A percentile compares a stretch with the other conserved stretches of the same genome.
These are phyloP conservation scores for Pseudogymnoascus destructans DNA, from an alignment of 2,329 filamentous ascomycete genomes.

Conservation along the genomic window DNA sequence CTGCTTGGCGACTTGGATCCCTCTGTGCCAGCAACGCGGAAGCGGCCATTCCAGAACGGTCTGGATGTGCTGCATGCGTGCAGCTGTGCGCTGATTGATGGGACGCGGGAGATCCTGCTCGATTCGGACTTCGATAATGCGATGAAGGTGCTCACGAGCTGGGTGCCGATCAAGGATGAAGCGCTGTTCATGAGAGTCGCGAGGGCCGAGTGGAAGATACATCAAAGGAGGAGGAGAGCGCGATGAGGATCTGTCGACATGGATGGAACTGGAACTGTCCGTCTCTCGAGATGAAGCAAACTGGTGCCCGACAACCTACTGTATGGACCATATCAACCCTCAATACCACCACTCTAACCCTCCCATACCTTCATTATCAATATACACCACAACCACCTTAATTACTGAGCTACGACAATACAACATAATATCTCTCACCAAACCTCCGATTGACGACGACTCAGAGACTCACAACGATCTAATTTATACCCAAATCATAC, in stretches of 20 bases:
- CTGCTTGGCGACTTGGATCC: conserved; percentile 67
- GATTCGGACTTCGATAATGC: conserved; percentile 94
- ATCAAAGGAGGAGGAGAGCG: conserved; percentile 33
- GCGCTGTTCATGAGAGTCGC: conserved; percentile 86
- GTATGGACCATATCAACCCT: neutral
- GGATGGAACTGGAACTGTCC: neutral
- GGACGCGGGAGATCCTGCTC: conserved; percentile 73
- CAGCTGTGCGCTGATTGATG: conserved; percentile 79
- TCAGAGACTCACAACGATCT: neutral
- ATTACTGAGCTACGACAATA: neutral
- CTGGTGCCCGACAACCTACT: neutral
- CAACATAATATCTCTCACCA: neutral
- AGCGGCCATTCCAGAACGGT: conserved; percentile 43
- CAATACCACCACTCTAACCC: neutral
- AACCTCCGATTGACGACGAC: neutral
- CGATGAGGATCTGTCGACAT: neutral
- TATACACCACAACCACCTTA: neutral
- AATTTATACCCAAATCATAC: conserved; percentile 5
- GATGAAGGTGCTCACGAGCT: conserved; percentile 93
- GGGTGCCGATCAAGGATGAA: conserved; percentile 87
- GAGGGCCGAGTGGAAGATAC: conserved; percentile 69
- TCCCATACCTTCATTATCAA: neutral
- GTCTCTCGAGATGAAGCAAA: neutral
- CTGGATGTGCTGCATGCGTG: conserved; percentile 84
- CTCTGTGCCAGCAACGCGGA: conserved; percentile 18